Percentiles rank a stretch among this genome's conserved stretches.
Evolutionary conservation across 305 asterid species (phyloP).

Genomic region (Fraxinus sp.): DNA sequence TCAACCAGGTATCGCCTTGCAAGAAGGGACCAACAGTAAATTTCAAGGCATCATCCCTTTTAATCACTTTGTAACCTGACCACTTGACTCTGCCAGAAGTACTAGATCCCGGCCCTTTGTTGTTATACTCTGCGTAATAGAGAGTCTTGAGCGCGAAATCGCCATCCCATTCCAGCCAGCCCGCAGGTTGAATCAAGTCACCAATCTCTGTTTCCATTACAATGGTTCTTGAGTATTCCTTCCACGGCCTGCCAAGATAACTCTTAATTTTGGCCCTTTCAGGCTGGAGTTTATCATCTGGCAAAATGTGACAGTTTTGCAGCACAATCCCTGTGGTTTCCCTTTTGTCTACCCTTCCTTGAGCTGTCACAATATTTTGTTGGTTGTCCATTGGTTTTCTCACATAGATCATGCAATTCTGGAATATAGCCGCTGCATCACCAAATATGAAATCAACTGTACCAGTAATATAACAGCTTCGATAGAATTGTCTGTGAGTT

Average conservation of each 20-base stretch:
- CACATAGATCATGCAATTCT: conserved; percentile 70
- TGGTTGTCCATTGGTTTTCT: conserved; percentile 63
- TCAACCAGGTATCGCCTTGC: conserved; percentile 71
- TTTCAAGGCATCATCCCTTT: conserved; percentile 48
- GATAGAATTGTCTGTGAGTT: conserved; percentile 75
- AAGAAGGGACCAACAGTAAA: conserved; percentile 64
- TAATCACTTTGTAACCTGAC: conserved; percentile 45
- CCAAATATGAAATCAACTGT: conserved; percentile 81
- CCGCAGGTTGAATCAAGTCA: conserved; percentile 57
- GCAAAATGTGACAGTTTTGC: conserved; percentile 58
- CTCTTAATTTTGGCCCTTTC: conserved; percentile 57
- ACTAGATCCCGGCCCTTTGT: conserved; percentile 63
- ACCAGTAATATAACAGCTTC: conserved; percentile 81
- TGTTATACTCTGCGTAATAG: conserved; percentile 58
- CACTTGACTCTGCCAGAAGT: conserved; percentile 58
- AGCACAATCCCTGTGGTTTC: conserved; percentile 71
- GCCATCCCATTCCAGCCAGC: conserved; percentile 62
- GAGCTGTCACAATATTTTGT: conserved; percentile 65
- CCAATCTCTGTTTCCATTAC: conserved; percentile 75
- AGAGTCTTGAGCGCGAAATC: conserved; percentile 56
- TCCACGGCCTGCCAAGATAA: conserved; percentile 79
- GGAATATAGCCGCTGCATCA: conserved; percentile 74
- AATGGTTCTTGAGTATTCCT: conserved; percentile 61
- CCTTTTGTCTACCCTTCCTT: conserved; percentile 58
- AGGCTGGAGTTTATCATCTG: conserved; percentile 46